phyloP scores from a whole-genome alignment of 2,329 filamentous ascomycete genomes.

The Nemania sp. region DNA sequence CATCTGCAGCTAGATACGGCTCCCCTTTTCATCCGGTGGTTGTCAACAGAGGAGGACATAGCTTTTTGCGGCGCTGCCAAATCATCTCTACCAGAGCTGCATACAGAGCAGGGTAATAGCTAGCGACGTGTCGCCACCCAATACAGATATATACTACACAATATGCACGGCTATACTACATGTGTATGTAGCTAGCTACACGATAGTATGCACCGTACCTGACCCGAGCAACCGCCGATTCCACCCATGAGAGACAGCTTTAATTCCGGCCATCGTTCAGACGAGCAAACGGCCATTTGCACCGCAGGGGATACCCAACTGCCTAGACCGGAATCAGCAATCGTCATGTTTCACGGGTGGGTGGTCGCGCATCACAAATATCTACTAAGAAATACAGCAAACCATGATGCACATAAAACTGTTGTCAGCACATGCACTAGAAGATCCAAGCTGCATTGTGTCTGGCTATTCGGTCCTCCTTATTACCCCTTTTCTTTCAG shows the following conservation, averaged over 20 bases:
- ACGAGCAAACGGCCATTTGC: conserved; percentile 39
- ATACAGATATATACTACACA: conserved; percentile 1
- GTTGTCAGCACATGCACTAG: conserved; percentile 15
- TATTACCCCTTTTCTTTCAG: conserved; percentile 19
- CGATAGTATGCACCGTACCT: conserved; percentile 39
- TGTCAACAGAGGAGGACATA: conserved; percentile 1
- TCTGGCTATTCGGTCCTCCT: not conserved
- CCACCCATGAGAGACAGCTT: conserved; percentile 27
- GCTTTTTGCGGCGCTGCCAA: conserved; percentile 17
- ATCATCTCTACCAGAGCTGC: conserved; percentile 19
- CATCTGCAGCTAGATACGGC: conserved; percentile 13
- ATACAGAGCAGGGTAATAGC: conserved; percentile 23
- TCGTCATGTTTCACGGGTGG: conserved; percentile 46
- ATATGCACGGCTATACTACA: conserved; percentile 12
- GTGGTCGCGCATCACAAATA: conserved; percentile 39
- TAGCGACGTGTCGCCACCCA: conserved; percentile 26
- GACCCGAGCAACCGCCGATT: conserved; percentile 33
- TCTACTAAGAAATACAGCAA: conserved; percentile 31
- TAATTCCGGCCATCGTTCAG: conserved; percentile 32
- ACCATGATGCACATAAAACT: conserved; percentile 33
- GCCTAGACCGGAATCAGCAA: conserved; percentile 45
- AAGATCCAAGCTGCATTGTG: conserved; percentile 11
- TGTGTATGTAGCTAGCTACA: conserved; percentile 31
- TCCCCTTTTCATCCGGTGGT: conserved; percentile 26
- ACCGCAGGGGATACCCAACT: conserved; percentile 48